Percentiles rank a stretch among this genome's conserved stretches.
phyloP scores from a whole-genome alignment of 2,329 filamentous ascomycete genomes.

The Sporothrix phasma region DNA sequence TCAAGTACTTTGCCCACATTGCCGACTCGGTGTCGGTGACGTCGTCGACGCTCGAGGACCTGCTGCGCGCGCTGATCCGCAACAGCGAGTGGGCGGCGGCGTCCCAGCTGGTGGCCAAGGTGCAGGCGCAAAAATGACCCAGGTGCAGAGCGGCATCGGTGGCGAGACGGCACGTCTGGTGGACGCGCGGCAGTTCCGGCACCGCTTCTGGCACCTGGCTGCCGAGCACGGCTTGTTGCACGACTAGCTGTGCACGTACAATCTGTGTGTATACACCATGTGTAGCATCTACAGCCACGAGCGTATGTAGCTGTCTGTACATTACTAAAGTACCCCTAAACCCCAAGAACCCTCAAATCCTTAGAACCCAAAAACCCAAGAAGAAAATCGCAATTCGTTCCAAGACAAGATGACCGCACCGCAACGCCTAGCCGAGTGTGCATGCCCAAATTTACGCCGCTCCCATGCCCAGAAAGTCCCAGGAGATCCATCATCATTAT shows the following conservation, averaged over 20 bases:
- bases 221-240: conserved; percentile 30
- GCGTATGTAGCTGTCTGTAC: background rate
- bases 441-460: background rate
- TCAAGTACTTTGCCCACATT: conserved; percentile 39
- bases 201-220: conserved; percentile 42
- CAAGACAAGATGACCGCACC: background rate
- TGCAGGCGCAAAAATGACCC: conserved; percentile 20
- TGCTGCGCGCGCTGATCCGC: conserved; percentile 29
- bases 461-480: background rate
- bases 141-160: conserved; percentile 17
- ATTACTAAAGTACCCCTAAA: background rate
- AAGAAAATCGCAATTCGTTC: background rate
- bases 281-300: background rate
- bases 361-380: background rate
- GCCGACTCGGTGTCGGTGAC: conserved; percentile 32
- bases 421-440: background rate
- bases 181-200: conserved; percentile 33
- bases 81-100: conserved; percentile 21
- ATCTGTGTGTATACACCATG: background rate
- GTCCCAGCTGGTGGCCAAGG: conserved; percentile 21
- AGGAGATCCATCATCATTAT: background rate
- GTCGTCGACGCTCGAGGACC: conserved; percentile 32
- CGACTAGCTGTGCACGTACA: background rate
- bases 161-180: conserved; percentile 15
- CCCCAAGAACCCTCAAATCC: background rate